Conservation (phyloP, 2,329 filamentous ascomycete genomes). For the Ascosphaera pollenicola region DNA sequence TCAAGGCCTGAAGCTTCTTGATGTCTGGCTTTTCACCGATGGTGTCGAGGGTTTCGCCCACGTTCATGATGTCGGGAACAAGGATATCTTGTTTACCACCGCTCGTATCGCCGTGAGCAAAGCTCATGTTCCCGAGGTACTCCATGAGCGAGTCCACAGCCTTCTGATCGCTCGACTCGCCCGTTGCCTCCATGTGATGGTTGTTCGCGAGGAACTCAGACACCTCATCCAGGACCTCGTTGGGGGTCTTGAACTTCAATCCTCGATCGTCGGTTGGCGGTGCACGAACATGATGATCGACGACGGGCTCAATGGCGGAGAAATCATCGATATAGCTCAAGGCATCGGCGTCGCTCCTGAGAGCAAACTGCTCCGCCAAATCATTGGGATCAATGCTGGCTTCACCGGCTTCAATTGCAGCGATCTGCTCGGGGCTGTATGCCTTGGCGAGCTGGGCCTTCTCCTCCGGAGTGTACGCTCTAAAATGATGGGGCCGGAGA, state of each 20-base stretch:
- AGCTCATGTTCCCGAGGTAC: background rate
- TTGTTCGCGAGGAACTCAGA: slow-evolving; percentile 18
- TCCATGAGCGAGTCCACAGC: background rate
- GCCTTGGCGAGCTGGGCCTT: slow-evolving; percentile 36
- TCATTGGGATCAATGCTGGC: slow-evolving; percentile 52
- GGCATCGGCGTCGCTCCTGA: slow-evolving; percentile 50
- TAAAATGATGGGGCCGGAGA: slow-evolving; percentile 14
- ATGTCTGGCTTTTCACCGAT: slow-evolving; percentile 9
- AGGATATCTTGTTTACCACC: slow-evolving; percentile 10
- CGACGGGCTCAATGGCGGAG: slow-evolving; percentile 48
- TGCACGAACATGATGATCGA: slow-evolving; percentile 44
- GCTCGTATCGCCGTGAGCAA: background rate
- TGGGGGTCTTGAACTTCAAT: slow-evolving; percentile 34
- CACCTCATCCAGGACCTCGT: slow-evolving; percentile 34
- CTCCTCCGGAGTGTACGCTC: slow-evolving; percentile 46
- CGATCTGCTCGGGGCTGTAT: slow-evolving; percentile 65
- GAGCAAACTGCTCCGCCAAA: slow-evolving; percentile 46
- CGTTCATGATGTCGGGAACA: slow-evolving; percentile 29
- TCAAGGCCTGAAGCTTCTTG: slow-evolving; percentile 9
- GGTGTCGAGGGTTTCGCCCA: slow-evolving; percentile 14
- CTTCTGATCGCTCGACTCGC: background rate
- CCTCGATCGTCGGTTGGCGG: slow-evolving; percentile 37
- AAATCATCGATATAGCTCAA: slow-evolving; percentile 69
- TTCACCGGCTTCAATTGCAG: slow-evolving; percentile 64
- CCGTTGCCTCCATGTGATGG: slow-evolving; percentile 1